Conservation (phyloP, 495 filamentous ascomycete species). For the Aspergillus sclerotioniger region DNA sequence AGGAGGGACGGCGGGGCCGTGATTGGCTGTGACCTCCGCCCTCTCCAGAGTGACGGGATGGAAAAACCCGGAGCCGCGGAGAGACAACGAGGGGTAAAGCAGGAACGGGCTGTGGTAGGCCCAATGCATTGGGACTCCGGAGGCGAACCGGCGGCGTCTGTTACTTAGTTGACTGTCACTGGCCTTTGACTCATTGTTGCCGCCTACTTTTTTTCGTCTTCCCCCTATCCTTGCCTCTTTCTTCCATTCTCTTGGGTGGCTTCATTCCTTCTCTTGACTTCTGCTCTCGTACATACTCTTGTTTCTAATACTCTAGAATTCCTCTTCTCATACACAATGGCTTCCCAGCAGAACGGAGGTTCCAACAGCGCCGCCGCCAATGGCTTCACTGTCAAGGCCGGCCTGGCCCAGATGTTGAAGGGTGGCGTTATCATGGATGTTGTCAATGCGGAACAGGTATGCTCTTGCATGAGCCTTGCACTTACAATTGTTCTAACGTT, state of each 20-base stretch:
- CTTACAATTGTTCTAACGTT: background rate
- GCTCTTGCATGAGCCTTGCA: slow-evolving; percentile 2
- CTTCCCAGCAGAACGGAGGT: slow-evolving; percentile 24
- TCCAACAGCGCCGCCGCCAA: slow-evolving; percentile 34
- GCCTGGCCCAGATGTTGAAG: slow-evolving; percentile 95
- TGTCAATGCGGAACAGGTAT: slow-evolving; percentile 84
- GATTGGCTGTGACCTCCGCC: slow-evolving; percentile 18
- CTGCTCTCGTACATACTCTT: slow-evolving; percentile 5
- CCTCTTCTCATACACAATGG: slow-evolving; percentile 30
- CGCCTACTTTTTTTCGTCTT: slow-evolving; percentile 2
- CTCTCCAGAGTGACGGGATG: background rate
- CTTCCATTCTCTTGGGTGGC: slow-evolving; percentile 3
- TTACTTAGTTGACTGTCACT: background rate
- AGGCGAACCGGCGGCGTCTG: background rate
- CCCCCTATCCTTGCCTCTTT: slow-evolving; percentile 4
- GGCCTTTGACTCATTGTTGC: slow-evolving; percentile 9
- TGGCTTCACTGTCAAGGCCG: slow-evolving; percentile 81
- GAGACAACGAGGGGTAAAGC: slow-evolving; percentile 2
- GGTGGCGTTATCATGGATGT: slow-evolving; percentile 99
- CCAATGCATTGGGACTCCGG: background rate
- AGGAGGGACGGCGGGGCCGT: slow-evolving; percentile 16
- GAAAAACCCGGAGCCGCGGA: slow-evolving; percentile 9
- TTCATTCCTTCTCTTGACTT: slow-evolving; percentile 9
- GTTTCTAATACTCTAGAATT: background rate
- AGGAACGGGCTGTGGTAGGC: background rate